Evolutionary conservation across 441 rosid species (phyloP), one percentile per base, ranked within the genome.

Genomic region (Lepidium campestre): DNA sequence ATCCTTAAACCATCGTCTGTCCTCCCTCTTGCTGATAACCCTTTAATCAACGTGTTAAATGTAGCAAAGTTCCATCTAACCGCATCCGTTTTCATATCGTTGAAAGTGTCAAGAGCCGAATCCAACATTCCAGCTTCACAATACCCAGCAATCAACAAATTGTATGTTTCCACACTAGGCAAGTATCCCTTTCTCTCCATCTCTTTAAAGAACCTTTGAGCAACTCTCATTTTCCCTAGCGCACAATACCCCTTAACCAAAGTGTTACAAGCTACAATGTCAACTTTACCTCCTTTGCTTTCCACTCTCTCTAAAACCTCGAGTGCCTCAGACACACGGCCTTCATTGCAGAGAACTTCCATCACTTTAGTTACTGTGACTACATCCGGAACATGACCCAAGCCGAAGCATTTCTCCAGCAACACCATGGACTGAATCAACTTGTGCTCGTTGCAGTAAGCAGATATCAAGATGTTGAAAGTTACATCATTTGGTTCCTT

Each of bases 171-270:
- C 3, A 62, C 88, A 77, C 87, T 88, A 7, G 94, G 86, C 69
- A 93, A 87, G 62, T 91, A 80, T 5, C 96, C 98, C 36, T 85
- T 86, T 36, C 76, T 77, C 76, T 90, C 98, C 97, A 93, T 90
- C 81, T 84, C 87, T 65, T 78, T 72, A 57, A 90, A 69, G 70
- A 88, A 82, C 7, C 81, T 59, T 48, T 31, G 70, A 36, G 87
- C 93, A 2, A 82, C 83, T 79, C 76, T 87, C 41, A 75, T 69
- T 75, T 90, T 93, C 53, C 90, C 83, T 45, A 80, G 9, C 15
- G 76, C 45, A 61, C 94, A 88, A 66, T 84, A 87, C 3, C 94
- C 97, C 39, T 75, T 82, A 15, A 93, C 79, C 82, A 88, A 77
- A 13, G 91, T 77, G 76, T 90, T 93, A 63, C 85, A 80, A 57